A percentile compares a stretch with the other conserved stretches of the same genome.
Evolutionary conservation across 2,329 filamentous ascomycete species (phyloP).

Genomic region (Chaetomium strumarium): DNA sequence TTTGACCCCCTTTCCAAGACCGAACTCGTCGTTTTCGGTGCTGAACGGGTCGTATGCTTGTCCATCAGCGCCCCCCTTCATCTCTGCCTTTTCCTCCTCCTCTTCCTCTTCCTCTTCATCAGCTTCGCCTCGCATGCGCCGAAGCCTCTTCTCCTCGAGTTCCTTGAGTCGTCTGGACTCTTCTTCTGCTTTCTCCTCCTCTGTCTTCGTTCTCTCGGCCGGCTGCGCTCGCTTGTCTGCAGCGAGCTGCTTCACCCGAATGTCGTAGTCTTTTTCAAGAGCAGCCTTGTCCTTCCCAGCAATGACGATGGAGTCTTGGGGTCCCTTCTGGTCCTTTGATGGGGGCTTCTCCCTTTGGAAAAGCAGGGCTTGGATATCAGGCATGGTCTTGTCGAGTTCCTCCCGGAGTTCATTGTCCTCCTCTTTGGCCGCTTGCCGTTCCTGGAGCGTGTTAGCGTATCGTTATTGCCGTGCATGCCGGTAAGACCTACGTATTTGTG

Average conservation of each 20-base stretch:
- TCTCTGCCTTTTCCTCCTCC: constrained; percentile 36
- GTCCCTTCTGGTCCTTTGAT: constrained; percentile 30
- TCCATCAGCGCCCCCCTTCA: constrained; percentile 31
- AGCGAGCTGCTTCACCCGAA: constrained; percentile 72
- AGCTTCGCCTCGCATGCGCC: constrained; percentile 78
- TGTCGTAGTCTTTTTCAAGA: constrained; percentile 83
- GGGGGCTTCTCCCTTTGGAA: constrained; percentile 41
- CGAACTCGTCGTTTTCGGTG: constrained; percentile 50
- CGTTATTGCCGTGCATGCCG: background rate
- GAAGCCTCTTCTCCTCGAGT: constrained; percentile 74
- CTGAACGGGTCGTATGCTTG: constrained; percentile 30
- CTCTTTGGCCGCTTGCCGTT: constrained; percentile 86
- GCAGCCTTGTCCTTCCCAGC: constrained; percentile 57
- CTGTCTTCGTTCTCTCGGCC: constrained; percentile 82
- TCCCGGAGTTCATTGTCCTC: constrained; percentile 84
- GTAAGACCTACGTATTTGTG: constrained; percentile 62
- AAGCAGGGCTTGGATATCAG: constrained; percentile 68
- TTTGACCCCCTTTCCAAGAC: constrained; percentile 54
- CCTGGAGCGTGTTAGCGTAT: constrained; percentile 31
- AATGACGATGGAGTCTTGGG: constrained; percentile 27
- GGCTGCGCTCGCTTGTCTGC: constrained; percentile 81
- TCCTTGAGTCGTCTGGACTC: constrained; percentile 71
- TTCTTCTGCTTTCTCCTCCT: constrained; percentile 75
- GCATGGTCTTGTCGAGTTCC: constrained; percentile 77
- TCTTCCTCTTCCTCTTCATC: constrained; percentile 58